Evolutionary conservation across 2,329 filamentous ascomycete genomes (phyloP), one percentile per base, ranked within the genome.

Genomic region (Neobulgaria alba): DNA sequence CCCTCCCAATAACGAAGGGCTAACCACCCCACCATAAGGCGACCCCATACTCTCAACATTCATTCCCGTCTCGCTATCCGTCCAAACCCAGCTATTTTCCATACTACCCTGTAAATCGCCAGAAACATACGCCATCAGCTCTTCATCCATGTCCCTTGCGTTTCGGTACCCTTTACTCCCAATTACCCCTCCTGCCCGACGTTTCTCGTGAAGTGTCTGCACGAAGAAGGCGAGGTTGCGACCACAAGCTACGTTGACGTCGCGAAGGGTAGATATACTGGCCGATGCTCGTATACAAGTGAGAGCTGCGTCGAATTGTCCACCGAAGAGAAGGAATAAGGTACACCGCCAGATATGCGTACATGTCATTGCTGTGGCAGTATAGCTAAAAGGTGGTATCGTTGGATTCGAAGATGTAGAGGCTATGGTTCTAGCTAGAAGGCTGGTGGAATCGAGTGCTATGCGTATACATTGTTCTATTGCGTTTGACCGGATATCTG

Each of bases 271-370:
- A 19, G 82, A 80, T 41, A 95, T 80, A 1, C 77, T 74, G 1
- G 78, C 73, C 9, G 83, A 75, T 1, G 82, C 79, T 40, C 84
- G 77, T 9, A 90, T 71, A 51, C 89, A 87, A 2, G 77, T 75
- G 9, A 81, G 63, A 0, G 90, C 89, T 2, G 79, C 72, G 3
- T 82, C 75, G 56, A 82, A 84, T 38, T 86, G 80, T 31, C 80
- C 80, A 1, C 77, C 75, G 38, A 93, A 76, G 16, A 90, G 74
- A 3, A 95, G 68, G 42, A 95, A 79, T 1, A 96, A 71, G 2
- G 84, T 73, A 56, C 84, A 93, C 16, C 90, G 82, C 77, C 93
- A 95, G 33, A 95, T 71, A 59, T 96, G 92, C 10, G 77, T 79
- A 42, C 86, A 84, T 7, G 93, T 69, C 51, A 90, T 75, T 3